These are phyloP conservation scores for Brassica incana DNA, from an alignment of 345 rosid species.

Conservation along the genomic window DNA sequence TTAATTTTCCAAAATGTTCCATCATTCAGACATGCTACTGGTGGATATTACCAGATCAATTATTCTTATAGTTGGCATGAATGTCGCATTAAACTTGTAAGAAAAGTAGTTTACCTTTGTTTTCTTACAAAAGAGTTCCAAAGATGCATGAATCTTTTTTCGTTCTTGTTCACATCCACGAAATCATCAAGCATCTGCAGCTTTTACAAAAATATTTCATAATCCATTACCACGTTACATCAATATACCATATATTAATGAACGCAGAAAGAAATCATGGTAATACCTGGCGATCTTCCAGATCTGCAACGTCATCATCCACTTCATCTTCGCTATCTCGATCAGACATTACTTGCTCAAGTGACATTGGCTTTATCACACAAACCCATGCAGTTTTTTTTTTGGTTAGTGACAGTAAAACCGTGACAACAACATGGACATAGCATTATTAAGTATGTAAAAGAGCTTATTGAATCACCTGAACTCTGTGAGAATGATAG, in stretches of 20 bases:
- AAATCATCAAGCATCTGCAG: slow-evolving; percentile 99
- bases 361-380: slow-evolving; percentile 62
- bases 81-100: neutral
- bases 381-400: slow-evolving; percentile 9
- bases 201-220: slow-evolving; percentile 6
- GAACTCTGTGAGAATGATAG: slow-evolving; percentile 95
- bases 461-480: slow-evolving; percentile 49
- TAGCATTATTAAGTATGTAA: neutral
- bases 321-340: slow-evolving; percentile 90
- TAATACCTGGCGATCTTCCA: slow-evolving; percentile 91
- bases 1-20: neutral
- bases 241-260: neutral
- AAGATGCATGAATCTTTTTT: slow-evolving; percentile 83
- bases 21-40: neutral
- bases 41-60: neutral
- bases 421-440: neutral
- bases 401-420: slow-evolving; percentile 22
- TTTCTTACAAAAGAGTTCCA: slow-evolving; percentile 93
- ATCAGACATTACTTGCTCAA: slow-evolving; percentile 73
- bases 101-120: slow-evolving; percentile 54
- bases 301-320: slow-evolving; percentile 69
- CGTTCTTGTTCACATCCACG: slow-evolving; percentile 87
- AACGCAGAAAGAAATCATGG: neutral
- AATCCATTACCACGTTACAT: slow-evolving; percentile 25
- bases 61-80: neutral